Evolutionary conservation across 2,329 filamentous ascomycete species (phyloP).

Genomic region (Cercospora janseana): DNA sequence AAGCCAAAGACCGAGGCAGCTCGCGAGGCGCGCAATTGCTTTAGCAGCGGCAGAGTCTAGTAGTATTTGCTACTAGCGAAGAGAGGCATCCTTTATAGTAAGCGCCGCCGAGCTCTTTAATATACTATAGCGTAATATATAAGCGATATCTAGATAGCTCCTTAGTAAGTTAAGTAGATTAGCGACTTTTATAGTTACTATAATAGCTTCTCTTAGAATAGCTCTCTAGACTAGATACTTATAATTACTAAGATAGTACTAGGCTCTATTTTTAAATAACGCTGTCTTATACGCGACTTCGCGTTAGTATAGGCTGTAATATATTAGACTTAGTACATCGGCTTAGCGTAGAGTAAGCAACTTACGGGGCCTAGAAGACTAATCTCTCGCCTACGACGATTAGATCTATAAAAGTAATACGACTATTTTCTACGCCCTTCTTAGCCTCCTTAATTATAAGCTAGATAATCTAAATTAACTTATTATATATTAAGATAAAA

Average conservation of each 20-base stretch:
- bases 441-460: conserved; percentile 13
- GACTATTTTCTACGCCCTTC: conserved; percentile 2
- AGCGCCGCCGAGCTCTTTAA: background rate
- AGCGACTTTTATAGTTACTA: conserved; percentile 17
- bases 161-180: conserved; percentile 12
- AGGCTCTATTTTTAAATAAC: conserved; percentile 5
- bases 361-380: conserved; percentile 13
- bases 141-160: background rate
- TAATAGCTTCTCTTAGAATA: conserved; percentile 18
- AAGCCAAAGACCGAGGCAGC: conserved; percentile 11
- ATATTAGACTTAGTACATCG: background rate
- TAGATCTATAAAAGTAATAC: conserved; percentile 21
- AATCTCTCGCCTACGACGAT: conserved; percentile 1
- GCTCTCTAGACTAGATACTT: conserved; percentile 20
- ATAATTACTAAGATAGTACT: conserved; percentile 15
- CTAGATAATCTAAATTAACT: conserved; percentile 17
- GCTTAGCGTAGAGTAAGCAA: background rate
- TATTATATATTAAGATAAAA: conserved; percentile 20
- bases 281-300: conserved; percentile 9
- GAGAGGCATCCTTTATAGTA: background rate
- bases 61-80: background rate
- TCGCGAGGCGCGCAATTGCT: conserved; percentile 12
- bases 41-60: background rate
- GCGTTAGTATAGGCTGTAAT: conserved; percentile 8
- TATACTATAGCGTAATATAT: background rate